Conservation (phyloP, 768 basidiomycete genomes). For the Lentinula boryana region DNA sequence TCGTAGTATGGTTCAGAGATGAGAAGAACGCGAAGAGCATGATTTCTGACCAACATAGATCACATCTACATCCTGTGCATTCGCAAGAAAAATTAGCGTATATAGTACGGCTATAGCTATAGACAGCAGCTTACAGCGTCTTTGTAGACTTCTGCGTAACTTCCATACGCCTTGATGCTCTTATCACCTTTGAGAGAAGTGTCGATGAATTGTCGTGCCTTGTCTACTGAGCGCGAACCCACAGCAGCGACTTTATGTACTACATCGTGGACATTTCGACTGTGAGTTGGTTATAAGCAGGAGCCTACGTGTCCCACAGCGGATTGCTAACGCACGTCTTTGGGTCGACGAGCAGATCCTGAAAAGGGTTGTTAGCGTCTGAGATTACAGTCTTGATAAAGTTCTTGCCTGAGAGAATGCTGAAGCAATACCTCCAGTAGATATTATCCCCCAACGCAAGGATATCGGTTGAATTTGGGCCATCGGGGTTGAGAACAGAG, state of each 20-base stretch:
- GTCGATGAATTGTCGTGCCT: conserved; percentile 66
- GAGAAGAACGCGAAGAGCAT: not conserved
- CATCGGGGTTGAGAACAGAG: not conserved
- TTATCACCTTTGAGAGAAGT: conserved; percentile 42
- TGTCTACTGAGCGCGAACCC: conserved; percentile 66
- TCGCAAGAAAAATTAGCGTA: not conserved
- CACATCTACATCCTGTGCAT: conserved; percentile 59
- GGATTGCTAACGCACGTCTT: conserved; percentile 38
- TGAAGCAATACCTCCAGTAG: conserved; percentile 69
- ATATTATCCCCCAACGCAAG: conserved; percentile 83
- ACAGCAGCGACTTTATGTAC: conserved; percentile 67
- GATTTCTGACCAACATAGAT: conserved; percentile 59
- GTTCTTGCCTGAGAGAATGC: conserved; percentile 57
- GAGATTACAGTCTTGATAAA: not conserved
- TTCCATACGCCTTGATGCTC: conserved; percentile 61
- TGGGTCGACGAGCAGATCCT: conserved; percentile 73
- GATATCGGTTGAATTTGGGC: not conserved
- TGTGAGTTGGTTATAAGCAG: conserved; percentile 16
- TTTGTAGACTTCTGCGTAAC: conserved; percentile 68
- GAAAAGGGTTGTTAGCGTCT: conserved; percentile 4
- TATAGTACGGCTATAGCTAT: not conserved
- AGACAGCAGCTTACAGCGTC: conserved; percentile 25
- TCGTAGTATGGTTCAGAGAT: not conserved
- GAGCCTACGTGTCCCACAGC: not conserved
- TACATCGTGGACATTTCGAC: conserved; percentile 63